Percentiles rank a stretch among this genome's conserved stretches.
Evolutionary conservation across 106 monocot species (phyloP).

Genomic region (Platanthera zijinensis): DNA sequence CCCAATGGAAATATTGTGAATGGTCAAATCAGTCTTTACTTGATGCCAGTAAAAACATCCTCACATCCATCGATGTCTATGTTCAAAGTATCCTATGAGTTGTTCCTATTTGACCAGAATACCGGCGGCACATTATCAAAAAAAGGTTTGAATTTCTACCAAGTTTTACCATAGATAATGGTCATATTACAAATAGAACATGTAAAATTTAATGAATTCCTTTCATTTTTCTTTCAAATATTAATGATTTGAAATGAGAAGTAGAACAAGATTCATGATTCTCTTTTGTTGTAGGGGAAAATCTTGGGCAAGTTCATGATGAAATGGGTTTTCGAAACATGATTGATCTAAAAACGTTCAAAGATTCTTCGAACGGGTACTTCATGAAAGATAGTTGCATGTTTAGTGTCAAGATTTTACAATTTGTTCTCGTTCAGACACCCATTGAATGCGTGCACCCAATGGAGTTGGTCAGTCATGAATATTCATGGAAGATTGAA

Average conservation of each 20-base stretch:
- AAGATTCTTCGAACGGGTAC: background rate
- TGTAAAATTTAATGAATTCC: no score
- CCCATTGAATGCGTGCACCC: background rate
- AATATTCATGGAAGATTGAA: slow-evolving; percentile 7
- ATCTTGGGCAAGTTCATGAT: slow-evolving; percentile 1
- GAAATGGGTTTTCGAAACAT: slow-evolving; percentile 2
- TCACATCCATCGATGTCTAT: no score
- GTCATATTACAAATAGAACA: no score
- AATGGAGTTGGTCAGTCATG: slow-evolving; percentile 3
- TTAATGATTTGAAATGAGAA: background rate
- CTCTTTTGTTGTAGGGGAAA: slow-evolving; percentile 2
- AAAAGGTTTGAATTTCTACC: no score
- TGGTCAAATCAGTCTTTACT: no score
- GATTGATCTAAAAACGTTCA: background rate
- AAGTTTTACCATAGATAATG: no score
- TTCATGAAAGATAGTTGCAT: slow-evolving; percentile 1
- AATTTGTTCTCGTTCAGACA: slow-evolving; percentile 5
- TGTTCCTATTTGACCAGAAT: no score
- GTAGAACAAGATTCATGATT: background rate
- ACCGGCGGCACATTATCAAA: no score
- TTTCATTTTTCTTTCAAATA: background rate
- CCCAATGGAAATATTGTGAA: no score
- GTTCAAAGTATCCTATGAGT: no score
- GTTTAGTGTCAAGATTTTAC: slow-evolving; percentile 7
- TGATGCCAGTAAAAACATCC: no score